A percentile compares a stretch with the other conserved stretches of the same genome.
phyloP scores from a whole-genome alignment of 1,284 basidiomycete species.

The Clitocybe nebularis region DNA sequence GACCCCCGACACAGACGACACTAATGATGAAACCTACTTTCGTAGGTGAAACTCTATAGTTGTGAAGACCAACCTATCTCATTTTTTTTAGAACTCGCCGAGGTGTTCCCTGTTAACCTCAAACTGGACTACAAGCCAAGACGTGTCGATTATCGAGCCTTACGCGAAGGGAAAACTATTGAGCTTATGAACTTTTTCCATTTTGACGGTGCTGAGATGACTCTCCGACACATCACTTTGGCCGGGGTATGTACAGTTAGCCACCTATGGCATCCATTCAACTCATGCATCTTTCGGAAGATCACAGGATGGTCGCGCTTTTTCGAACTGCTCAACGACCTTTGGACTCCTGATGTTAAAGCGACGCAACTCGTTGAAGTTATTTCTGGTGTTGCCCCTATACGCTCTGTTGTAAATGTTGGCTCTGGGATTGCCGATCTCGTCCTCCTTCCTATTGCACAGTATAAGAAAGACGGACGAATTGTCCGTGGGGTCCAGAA shows the following conservation, averaged over 20 bases:
- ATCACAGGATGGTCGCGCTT: slow-evolving; percentile 87
- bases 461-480: slow-evolving; percentile 96
- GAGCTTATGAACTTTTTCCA: slow-evolving; percentile 99
- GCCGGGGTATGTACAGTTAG: slow-evolving; percentile 83
- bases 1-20: slow-evolving; percentile 28
- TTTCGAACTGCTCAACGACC: slow-evolving; percentile 88
- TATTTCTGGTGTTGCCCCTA: slow-evolving; percentile 94
- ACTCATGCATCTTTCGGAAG: slow-evolving; percentile 34
- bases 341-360: slow-evolving; percentile 99
- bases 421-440: slow-evolving; percentile 96
- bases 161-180: slow-evolving; percentile 88
- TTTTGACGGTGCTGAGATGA: slow-evolving; percentile 98
- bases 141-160: slow-evolving; percentile 90
- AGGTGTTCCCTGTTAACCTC: slow-evolving; percentile 85
- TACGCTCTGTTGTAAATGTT: slow-evolving; percentile 94
- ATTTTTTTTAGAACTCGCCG: slow-evolving; percentile 70
- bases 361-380: slow-evolving; percentile 97
- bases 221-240: slow-evolving; percentile 87
- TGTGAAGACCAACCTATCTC: slow-evolving; percentile 3
- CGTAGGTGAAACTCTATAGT: slow-evolving; percentile 45
- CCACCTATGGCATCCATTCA: neutral
- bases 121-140: slow-evolving; percentile 99
- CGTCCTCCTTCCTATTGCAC: slow-evolving; percentile 92
- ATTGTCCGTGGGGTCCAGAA: slow-evolving; percentile 91
- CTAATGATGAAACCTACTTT: slow-evolving; percentile 64